Base-by-base conservation (phyloP, 495 filamentous ascomycete species). In the Trichoderma gamsii region DNA sequence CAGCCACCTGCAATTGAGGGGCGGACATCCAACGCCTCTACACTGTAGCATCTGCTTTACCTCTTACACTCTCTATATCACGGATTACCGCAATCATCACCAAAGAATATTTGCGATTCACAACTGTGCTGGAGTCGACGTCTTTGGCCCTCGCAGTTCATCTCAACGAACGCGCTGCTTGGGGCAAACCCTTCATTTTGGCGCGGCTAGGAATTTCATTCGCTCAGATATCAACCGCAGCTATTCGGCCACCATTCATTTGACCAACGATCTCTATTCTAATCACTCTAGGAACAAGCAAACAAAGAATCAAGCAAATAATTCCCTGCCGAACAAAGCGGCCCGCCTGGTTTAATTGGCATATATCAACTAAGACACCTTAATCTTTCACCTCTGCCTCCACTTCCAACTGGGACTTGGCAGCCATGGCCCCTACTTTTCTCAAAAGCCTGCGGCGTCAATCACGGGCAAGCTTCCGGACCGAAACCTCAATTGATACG, bases 381-480 rank as follows among this genome's bases (percentile, higher is more conserved):
- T 46, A 1, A 46, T 18, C 12, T 52, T 52, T 52, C 18, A n/a
- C 49, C 18, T 52, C 18, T 21, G 5, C 35, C 35, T 38, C 44
- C 44, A 4, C 44, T 49, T 11, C 44, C 44, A n/a, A 13, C 13
- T 16, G 6, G 44, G n/a, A 12, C 1, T 61, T 18, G 8, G 23
- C 27, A 71, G 63, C 66, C 65, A 83, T 82, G 81, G 74, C 83
- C 35, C 81, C 82, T n/a, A 79, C 89, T 51, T 92, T 96, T 75
- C 83, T 83, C 77, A 92, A 88, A 75, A 86, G 90, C 70, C 78
- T 96, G 64, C 88, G 90, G 71, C 86, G 92, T 71, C 87, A 87
- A 68, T 90, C 90, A 71, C 88, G 82, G 74, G 84, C 88, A 66
- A 88, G 82, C 79, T 86, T 91, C 77, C 79, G 79, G 66, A 82